These are phyloP conservation scores for Blastomyces gilchristii DNA, from an alignment of 2,329 filamentous ascomycete species.

Conservation along the genomic window DNA sequence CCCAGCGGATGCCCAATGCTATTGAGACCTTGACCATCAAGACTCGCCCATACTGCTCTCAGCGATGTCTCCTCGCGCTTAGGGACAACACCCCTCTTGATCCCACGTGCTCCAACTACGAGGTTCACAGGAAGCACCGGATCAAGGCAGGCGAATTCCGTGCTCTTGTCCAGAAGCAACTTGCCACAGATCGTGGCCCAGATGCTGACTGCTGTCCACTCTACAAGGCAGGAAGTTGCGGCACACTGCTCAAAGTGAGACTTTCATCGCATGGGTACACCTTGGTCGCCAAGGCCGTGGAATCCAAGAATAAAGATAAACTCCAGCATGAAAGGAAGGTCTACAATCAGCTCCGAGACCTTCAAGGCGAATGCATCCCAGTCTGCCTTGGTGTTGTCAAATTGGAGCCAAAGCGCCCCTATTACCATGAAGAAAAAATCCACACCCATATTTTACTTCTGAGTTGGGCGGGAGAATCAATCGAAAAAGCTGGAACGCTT, in stretches of 20 bases:
- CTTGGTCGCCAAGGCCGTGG: slow-evolving; percentile 5
- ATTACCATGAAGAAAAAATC: slow-evolving; percentile 5
- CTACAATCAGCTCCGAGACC: slow-evolving; percentile 5
- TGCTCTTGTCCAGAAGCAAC: slow-evolving; percentile 3
- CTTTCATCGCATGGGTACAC: slow-evolving; percentile 7
- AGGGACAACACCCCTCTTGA: neutral
- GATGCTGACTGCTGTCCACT: slow-evolving; percentile 11
- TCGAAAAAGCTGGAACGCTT: neutral
- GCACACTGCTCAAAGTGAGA: slow-evolving; percentile 8
- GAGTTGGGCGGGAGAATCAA: slow-evolving; percentile 7
- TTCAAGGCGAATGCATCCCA: slow-evolving; percentile 5
- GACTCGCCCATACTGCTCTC: too few species aligned
- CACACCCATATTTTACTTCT: slow-evolving; percentile 8
- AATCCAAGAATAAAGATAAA: neutral
- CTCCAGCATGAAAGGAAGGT: slow-evolving; percentile 1
- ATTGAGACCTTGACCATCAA: too few species aligned
- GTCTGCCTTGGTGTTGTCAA: slow-evolving; percentile 4
- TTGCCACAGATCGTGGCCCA: slow-evolving; percentile 8
- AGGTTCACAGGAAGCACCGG: slow-evolving; percentile 3
- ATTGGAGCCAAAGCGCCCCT: neutral
- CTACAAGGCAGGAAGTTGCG: slow-evolving; percentile 9
- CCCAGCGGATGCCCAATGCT: too few species aligned
- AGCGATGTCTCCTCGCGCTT: too few species aligned
- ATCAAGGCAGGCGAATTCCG: neutral
- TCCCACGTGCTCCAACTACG: slow-evolving; percentile 7